Evolutionary conservation across 1,284 basidiomycete species (phyloP).

Genomic region (Heliocybe sulcata): DNA sequence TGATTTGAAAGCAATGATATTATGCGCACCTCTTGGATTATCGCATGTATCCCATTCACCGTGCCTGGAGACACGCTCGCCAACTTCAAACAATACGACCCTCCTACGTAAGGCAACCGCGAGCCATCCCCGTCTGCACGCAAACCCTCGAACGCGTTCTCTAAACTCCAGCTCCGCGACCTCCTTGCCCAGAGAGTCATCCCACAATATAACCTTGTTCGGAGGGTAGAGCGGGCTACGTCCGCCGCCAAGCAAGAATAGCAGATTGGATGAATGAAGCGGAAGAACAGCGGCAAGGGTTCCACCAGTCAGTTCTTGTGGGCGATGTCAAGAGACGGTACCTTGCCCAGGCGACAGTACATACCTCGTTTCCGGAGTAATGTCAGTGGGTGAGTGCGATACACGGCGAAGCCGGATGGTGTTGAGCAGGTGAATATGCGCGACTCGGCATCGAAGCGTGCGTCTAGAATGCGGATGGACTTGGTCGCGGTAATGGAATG

Average conservation of each 20-base stretch:
- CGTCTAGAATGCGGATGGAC: conserved; percentile 72
- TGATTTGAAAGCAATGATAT: conserved; percentile 1
- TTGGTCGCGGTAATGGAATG: conserved; percentile 78
- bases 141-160: conserved; percentile 78
- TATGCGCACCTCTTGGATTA: conserved; percentile 71
- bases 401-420: conserved; percentile 82
- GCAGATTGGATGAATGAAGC: conserved; percentile 76
- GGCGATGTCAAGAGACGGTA: conserved; percentile 5
- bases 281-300: conserved; percentile 76
- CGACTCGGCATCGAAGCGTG: conserved; percentile 71
- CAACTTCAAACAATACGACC: conserved; percentile 76
- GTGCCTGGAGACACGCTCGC: conserved; percentile 49
- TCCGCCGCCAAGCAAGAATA: conserved; percentile 89
- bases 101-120: conserved; percentile 77
- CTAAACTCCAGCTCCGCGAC: conserved; percentile 91
- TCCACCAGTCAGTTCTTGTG: conserved; percentile 67
- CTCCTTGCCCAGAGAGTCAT: conserved; percentile 68
- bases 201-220: conserved; percentile 92
- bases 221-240: conserved; percentile 87
- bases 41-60: conserved; percentile 88
- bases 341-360: neutral
- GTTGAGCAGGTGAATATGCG: conserved; percentile 81
- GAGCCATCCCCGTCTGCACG: conserved; percentile 76
- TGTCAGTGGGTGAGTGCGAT: conserved; percentile 72
- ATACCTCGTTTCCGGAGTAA: conserved; percentile 77